Evolutionary conservation across 1,284 basidiomycete species (phyloP).

Genomic region (Rhodotorula sp.): DNA sequence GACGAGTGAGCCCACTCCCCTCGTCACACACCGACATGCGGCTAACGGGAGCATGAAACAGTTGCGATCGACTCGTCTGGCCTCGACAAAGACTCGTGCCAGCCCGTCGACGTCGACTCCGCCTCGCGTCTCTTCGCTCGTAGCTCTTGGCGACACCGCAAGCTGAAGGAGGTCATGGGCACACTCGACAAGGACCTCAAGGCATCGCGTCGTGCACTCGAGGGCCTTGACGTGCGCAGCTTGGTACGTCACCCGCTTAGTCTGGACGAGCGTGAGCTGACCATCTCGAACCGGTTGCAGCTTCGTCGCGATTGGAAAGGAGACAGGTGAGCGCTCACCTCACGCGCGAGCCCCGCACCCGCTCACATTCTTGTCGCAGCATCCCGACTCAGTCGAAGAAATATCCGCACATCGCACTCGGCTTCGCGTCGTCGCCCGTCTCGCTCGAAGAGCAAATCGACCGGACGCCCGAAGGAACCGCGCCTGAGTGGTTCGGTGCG

Average conservation of each 20-base stretch:
- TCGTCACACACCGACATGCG: too few relatives aligned
- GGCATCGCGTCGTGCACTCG: slow-evolving; percentile 46
- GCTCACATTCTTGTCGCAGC: not conserved
- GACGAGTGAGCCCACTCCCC: slow-evolving; percentile 21
- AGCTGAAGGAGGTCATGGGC: slow-evolving; percentile 42
- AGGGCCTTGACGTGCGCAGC: slow-evolving; percentile 45
- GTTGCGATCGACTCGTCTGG: slow-evolving; percentile 40
- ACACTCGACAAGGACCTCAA: slow-evolving; percentile 44
- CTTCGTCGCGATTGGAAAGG: slow-evolving; percentile 51
- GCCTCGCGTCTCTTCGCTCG: slow-evolving; percentile 29
- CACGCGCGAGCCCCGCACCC: not conserved
- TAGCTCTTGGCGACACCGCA: slow-evolving; percentile 22
- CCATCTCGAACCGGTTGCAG: not conserved
- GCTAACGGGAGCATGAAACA: not conserved
- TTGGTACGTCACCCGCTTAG: slow-evolving; percentile 21
- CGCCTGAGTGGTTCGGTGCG: slow-evolving; percentile 46
- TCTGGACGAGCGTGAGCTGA: too few relatives aligned
- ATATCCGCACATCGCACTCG: slow-evolving; percentile 46
- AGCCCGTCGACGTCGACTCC: slow-evolving; percentile 24
- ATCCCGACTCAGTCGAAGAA: slow-evolving; percentile 41
- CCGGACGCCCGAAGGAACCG: slow-evolving; percentile 41
- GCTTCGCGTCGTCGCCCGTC: slow-evolving; percentile 49
- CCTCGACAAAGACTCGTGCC: slow-evolving; percentile 26
- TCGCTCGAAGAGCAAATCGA: slow-evolving; percentile 48
- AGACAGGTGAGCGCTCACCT: slow-evolving; percentile 35